Percentiles rank a stretch among this genome's conserved stretches.
Evolutionary conservation across 192 early-diverging fungal genomes (phyloP).

Genomic region (Mycoemilia scoparia): DNA sequence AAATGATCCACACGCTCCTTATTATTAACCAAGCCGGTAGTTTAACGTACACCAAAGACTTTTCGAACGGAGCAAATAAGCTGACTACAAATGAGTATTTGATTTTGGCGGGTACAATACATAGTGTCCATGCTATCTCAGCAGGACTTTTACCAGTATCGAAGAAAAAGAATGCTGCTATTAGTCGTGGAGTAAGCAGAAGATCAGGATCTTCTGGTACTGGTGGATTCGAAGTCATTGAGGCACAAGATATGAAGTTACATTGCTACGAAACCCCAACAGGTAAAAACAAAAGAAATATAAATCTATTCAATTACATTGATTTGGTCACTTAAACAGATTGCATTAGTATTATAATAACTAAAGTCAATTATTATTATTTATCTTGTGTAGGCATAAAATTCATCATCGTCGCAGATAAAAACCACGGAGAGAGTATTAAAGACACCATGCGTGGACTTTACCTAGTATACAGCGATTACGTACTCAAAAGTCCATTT

Average conservation of each 20-base stretch:
- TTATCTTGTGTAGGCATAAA: conserved; percentile 52
- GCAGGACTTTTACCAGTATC: conserved; percentile 73
- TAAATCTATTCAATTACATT: too few relatives aligned
- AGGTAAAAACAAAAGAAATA: conserved; percentile 23
- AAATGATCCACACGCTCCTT: conserved; percentile 67
- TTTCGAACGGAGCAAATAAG: conserved; percentile 58
- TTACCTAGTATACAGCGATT: conserved; percentile 86
- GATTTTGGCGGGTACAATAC: conserved; percentile 94
- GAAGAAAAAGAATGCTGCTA: too few relatives aligned
- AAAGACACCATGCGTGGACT: conserved; percentile 43
- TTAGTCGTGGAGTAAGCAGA: too few relatives aligned
- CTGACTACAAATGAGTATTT: conserved; percentile 90
- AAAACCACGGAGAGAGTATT: conserved; percentile 27
- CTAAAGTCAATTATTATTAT: neutral
- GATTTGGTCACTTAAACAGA: too few relatives aligned
- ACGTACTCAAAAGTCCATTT: conserved; percentile 98
- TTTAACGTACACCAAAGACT: conserved; percentile 85
- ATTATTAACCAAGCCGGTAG: conserved; percentile 87
- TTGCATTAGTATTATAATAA: neutral
- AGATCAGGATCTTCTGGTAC: conserved; percentile 31
- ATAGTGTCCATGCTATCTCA: conserved; percentile 92
- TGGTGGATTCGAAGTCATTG: conserved; percentile 78
- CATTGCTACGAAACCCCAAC: conserved; percentile 89
- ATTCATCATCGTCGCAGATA: conserved; percentile 68
- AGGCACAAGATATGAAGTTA: conserved; percentile 77